A percentile compares a stretch with the other conserved stretches of the same genome.
phyloP scores from a whole-genome alignment of 331 rosid genomes.

The Spiraea crenata region DNA sequence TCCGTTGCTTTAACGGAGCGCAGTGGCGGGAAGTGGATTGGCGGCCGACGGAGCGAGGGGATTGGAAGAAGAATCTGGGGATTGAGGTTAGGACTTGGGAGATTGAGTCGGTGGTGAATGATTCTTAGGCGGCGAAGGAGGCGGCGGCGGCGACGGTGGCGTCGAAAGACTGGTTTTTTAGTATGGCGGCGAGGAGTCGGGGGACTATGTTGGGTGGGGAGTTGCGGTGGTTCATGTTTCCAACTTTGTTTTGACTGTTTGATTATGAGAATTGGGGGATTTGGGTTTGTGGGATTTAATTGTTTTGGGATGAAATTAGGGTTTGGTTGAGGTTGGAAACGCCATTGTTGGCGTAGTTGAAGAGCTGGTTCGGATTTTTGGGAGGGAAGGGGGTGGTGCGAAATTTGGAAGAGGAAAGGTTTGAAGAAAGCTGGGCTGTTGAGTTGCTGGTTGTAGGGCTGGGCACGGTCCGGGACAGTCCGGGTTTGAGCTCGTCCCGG shows the following conservation, averaged over 20 bases:
- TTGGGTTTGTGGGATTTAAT: neutral
- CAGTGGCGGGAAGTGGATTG: conserved; percentile 68
- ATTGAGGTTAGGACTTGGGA: conserved; percentile 52
- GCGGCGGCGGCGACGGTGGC: conserved; percentile 23
- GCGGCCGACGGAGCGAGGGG: conserved; percentile 66
- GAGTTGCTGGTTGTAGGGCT: no score
- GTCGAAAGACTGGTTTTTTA: conserved; percentile 64
- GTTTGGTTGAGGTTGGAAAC: neutral
- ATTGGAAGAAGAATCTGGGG: conserved; percentile 67
- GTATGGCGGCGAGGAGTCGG: conserved; percentile 48
- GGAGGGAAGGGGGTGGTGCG: neutral
- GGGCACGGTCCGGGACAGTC: no score
- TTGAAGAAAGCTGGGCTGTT: neutral
- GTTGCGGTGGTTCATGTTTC: conserved; percentile 23
- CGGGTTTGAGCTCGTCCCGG: no score
- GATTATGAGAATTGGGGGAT: neutral
- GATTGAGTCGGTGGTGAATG: conserved; percentile 55
- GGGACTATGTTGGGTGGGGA: conserved; percentile 38
- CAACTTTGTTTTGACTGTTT: neutral
- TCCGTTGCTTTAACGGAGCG: conserved; percentile 64
- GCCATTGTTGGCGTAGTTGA: neutral
- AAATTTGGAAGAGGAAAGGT: neutral
- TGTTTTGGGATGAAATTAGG: neutral
- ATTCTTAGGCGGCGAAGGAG: neutral
- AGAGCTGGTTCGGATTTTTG: neutral